Base-by-base conservation (phyloP, 331 rosid species). In the Arachis monticola region DNA sequence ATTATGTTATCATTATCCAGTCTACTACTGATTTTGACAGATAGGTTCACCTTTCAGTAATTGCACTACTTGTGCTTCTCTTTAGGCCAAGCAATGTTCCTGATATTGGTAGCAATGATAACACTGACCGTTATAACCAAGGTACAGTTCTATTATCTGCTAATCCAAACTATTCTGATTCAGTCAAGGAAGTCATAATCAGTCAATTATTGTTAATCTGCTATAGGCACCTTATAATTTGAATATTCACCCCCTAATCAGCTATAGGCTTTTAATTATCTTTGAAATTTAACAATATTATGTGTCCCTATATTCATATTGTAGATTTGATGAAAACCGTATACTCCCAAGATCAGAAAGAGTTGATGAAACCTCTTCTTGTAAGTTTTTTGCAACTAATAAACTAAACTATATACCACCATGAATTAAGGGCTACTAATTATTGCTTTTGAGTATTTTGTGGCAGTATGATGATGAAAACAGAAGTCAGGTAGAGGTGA, bases 351-450 rank as follows among this genome's bases (percentile, higher is more conserved):
- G 85, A 77, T 31, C 44, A 59, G 22, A 6, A 42, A 44, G 75
- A 72, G 31, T 35, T 65, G 70, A 66, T 60, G 27, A 77, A 72
- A 59, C 75, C 75, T 64, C 85, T 66, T 71, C n/a, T 70, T 35
- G 81, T 76, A 51, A 30, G 75, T n/a, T 50, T 70, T 58, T 58
- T 46, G n/a, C 1, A 38, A n/a, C 10, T 53, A 13, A 44, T 2
- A 14, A 53, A 45, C 7, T 42, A 60, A 1, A 62, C 47, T 41
- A 32, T 40, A 60, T 2, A 62, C 47, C 51, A 32, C 51, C 42
- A 9, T 66, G 73, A 64, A 8, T n/a, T 46, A 53, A 41, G 44
- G 52, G 69, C 53, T 5, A 42, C 45, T 45, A 42, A 42, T 42
- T 2, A 44, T 44, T 4, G 47, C 8, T 17, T 32, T 32, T 32